These are phyloP conservation scores for Sphaerulina vaccinii DNA, from an alignment of 2,329 filamentous ascomycete species.

Conservation along the genomic window DNA sequence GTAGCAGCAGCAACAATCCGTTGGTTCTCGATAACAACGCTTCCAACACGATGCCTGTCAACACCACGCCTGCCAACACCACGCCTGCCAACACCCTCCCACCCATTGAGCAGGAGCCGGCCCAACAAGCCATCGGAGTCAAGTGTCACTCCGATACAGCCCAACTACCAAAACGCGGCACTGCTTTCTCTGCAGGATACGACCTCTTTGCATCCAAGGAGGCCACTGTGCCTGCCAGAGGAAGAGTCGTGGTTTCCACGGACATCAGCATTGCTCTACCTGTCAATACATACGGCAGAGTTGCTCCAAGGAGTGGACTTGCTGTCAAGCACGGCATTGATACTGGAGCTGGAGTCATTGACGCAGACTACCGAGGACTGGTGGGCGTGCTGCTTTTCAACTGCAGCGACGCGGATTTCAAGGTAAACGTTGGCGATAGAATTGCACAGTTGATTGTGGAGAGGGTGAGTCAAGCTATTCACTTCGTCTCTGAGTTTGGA, in stretches of 20 bases:
- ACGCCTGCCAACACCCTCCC: slow-evolving; percentile 21
- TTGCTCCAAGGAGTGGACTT: slow-evolving; percentile 33
- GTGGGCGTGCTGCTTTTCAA: slow-evolving; percentile 97
- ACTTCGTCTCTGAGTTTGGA: background rate
- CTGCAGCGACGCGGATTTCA: slow-evolving; percentile 77
- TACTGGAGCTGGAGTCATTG: slow-evolving; percentile 92
- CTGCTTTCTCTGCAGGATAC: slow-evolving; percentile 86
- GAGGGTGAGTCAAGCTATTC: slow-evolving; percentile 52
- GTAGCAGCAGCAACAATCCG: too few relatives aligned
- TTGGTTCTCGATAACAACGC: too few relatives aligned
- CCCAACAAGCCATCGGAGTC: slow-evolving; percentile 68
- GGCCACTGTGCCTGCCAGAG: slow-evolving; percentile 73
- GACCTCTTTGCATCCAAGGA: slow-evolving; percentile 78
- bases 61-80: too few relatives aligned
- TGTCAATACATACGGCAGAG: slow-evolving; percentile 78
- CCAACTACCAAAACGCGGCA: slow-evolving; percentile 82
- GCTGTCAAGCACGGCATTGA: slow-evolving; percentile 85
- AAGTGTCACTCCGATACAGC: slow-evolving; percentile 82
- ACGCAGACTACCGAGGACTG: slow-evolving; percentile 92
- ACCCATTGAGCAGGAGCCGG: slow-evolving; percentile 36
- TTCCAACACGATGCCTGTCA: too few relatives aligned
- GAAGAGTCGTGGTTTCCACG: slow-evolving; percentile 84
- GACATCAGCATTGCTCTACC: slow-evolving; percentile 90
- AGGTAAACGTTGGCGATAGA: slow-evolving; percentile 79
- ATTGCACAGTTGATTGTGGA: slow-evolving; percentile 92